These are phyloP conservation scores for Colletotrichum liriopes DNA, from an alignment of 2,329 filamentous ascomycete genomes.

Conservation along the genomic window DNA sequence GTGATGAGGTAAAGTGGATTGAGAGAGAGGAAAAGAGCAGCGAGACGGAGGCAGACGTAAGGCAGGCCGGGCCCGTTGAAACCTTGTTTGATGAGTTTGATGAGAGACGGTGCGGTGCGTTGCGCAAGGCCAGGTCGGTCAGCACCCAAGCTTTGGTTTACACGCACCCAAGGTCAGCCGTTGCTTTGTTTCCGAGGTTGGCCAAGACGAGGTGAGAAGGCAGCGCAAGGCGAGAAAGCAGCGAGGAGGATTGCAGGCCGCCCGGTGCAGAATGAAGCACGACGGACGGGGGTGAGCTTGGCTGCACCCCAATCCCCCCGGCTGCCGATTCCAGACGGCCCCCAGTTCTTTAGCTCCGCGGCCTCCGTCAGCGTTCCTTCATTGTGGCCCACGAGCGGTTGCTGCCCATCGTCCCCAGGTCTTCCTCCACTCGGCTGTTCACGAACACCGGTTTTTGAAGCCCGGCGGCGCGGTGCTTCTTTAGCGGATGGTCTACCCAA, in stretches of 20 bases:
- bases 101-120: slow-evolving; percentile 17
- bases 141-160: slow-evolving; percentile 14
- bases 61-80: slow-evolving; percentile 29
- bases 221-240: neutral
- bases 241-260: neutral
- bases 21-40: slow-evolving; percentile 2
- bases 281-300: neutral
- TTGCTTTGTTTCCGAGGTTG: neutral
- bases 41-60: neutral
- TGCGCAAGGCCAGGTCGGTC: slow-evolving; percentile 27
- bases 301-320: slow-evolving; percentile 14
- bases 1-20: slow-evolving; percentile 4
- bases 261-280: slow-evolving; percentile 7
- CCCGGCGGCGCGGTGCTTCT: slow-evolving; percentile 20
- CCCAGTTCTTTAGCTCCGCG: slow-evolving; percentile 22
- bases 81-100: slow-evolving; percentile 43
- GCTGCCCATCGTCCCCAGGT: neutral
- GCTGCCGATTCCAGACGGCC: slow-evolving; percentile 5
- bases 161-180: neutral
- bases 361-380: slow-evolving; percentile 15
- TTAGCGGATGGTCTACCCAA: neutral
- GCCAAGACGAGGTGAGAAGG: neutral
- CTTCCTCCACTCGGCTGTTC: slow-evolving; percentile 1
- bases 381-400: neutral
- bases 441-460: neutral